phyloP scores from a whole-genome alignment of 169 alveolate genomes.

The Eimeria brunetti region DNA sequence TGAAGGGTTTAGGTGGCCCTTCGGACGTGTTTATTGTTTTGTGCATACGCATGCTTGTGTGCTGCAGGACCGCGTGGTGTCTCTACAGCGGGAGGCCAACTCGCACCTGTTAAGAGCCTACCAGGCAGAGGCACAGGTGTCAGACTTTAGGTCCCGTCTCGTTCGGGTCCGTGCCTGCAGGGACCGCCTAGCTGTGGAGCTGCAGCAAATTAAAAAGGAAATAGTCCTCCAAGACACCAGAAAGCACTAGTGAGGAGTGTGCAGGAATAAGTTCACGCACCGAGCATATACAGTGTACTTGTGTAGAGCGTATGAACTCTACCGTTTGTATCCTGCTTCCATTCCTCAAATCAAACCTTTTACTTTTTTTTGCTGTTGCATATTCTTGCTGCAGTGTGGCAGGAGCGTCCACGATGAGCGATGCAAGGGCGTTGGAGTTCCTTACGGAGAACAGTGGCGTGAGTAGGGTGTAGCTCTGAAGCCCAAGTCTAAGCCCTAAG shows the following conservation, averaged over 20 bases:
- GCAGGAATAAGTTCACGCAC: background rate
- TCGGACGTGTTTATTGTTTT: background rate
- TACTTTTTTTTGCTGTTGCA: background rate
- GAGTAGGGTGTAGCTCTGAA: background rate
- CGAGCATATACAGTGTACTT: background rate
- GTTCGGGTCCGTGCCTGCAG: background rate
- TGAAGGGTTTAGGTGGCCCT: background rate
- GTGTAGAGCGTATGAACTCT: too few species aligned
- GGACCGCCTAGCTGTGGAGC: background rate
- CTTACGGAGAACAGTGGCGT: conserved; percentile 30
- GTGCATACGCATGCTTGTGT: background rate
- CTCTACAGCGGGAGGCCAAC: conserved; percentile 4
- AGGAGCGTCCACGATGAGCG: conserved; percentile 38
- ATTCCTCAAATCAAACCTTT: background rate
- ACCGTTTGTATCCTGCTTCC: background rate
- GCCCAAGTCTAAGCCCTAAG: background rate
- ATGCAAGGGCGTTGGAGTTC: conserved; percentile 33
- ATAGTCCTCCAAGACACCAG: background rate
- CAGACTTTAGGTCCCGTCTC: conserved; percentile 15
- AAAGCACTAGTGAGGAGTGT: conserved; percentile 3
- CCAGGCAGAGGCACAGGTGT: conserved; percentile 19
- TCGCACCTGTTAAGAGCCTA: background rate
- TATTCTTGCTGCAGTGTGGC: background rate
- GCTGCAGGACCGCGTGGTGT: conserved; percentile 20
- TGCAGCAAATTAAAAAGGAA: background rate